phyloP scores from a whole-genome alignment of 257 asterid genomes.

The Solanum boliviense region DNA sequence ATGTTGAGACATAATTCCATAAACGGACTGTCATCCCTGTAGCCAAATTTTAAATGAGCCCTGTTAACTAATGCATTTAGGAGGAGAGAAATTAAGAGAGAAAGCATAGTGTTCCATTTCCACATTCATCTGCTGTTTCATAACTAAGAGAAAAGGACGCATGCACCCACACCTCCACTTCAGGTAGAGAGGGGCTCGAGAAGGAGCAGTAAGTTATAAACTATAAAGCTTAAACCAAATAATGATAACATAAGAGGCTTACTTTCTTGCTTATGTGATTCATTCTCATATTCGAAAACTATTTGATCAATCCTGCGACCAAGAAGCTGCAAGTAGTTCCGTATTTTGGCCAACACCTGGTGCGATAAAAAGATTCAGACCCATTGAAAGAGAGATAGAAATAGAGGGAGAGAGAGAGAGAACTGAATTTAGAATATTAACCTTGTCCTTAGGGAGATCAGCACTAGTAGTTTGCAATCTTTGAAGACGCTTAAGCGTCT shows the following conservation, averaged over 20 bases:
- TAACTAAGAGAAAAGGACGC: not conserved
- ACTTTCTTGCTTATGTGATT: constrained; percentile 81
- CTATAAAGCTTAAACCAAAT: not conserved
- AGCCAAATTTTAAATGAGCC: not conserved
- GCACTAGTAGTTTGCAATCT: constrained; percentile 83
- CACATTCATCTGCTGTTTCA: not conserved
- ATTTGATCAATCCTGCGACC: constrained; percentile 89
- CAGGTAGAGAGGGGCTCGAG: not conserved
- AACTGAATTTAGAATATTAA: constrained; percentile 5
- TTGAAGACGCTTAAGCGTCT: constrained; percentile 81
- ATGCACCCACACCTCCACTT: not conserved
- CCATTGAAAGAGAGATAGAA: not conserved
- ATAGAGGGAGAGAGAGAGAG: not conserved
- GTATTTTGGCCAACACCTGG: constrained; percentile 83
- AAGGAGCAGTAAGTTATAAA: not conserved
- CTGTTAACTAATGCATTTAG: not conserved
- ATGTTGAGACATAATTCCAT: constrained; percentile 91
- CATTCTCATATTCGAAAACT: constrained; percentile 61
- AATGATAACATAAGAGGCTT: constrained; percentile 13
- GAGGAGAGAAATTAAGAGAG: not conserved
- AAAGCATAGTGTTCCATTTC: not conserved
- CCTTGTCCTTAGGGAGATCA: constrained; percentile 90
- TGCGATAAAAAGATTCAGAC: constrained; percentile 1
- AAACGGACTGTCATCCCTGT: constrained; percentile 60
- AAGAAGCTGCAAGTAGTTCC: constrained; percentile 87